Percentiles rank a stretch among this genome's conserved stretches.
These are phyloP conservation scores for Diaporthe sp. DNA, from an alignment of 2,329 filamentous ascomycete species.

Conservation along the genomic window DNA sequence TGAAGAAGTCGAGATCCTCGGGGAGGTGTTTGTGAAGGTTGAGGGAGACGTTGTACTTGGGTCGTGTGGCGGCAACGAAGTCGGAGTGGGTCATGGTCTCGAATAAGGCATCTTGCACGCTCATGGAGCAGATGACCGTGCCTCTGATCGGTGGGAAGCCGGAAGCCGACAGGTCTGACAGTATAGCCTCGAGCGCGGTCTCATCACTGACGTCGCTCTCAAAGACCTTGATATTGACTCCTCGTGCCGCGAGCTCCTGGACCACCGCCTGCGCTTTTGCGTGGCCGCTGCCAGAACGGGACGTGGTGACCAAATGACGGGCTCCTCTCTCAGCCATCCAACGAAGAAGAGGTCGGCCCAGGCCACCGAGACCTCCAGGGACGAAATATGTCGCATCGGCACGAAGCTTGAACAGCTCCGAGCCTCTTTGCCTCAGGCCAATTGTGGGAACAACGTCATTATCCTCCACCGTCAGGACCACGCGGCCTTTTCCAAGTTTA, in stretches of 20 bases:
- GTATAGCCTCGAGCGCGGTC: background rate
- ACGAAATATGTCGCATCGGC: too few species aligned
- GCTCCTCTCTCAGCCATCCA: slow-evolving; percentile 8
- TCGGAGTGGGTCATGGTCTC: slow-evolving; percentile 43
- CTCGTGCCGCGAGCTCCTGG: background rate
- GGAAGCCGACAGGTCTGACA: background rate
- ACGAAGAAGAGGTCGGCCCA: background rate
- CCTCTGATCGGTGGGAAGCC: slow-evolving; percentile 9
- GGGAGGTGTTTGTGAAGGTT: slow-evolving; percentile 43
- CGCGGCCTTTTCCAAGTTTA: too few species aligned
- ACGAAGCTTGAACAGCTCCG: background rate
- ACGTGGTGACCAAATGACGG: slow-evolving; percentile 7
- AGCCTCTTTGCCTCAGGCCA: too few species aligned
- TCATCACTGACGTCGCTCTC: slow-evolving; percentile 12
- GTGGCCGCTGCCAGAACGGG: background rate
- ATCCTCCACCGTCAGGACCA: too few species aligned
- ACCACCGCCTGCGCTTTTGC: background rate
- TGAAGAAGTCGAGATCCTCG: slow-evolving; percentile 45
- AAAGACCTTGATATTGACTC: slow-evolving; percentile 8
- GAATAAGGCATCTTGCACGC: slow-evolving; percentile 43
- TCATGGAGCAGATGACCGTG: slow-evolving; percentile 14
- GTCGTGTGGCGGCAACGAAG: slow-evolving; percentile 40
- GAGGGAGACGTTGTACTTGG: slow-evolving; percentile 42
- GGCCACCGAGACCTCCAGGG: slow-evolving; percentile 10
- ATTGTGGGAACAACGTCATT: too few species aligned